Base-by-base conservation (phyloP, 768 basidiomycete genomes). In the Pleurotus salmoneostramineus region DNA sequence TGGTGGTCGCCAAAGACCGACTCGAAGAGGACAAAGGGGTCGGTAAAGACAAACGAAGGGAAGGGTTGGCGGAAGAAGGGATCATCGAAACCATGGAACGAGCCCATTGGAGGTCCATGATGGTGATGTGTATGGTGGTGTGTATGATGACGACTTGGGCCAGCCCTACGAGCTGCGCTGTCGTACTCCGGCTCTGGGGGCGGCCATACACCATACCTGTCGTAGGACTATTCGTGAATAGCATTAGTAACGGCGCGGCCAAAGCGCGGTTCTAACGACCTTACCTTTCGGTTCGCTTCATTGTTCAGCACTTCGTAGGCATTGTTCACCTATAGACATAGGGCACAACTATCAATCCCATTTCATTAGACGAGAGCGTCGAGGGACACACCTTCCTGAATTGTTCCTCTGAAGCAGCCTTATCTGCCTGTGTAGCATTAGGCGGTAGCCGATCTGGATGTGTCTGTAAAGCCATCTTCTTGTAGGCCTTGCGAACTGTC, bases 401-500 rank as follows among this genome's bases (percentile, higher is more conserved):
- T 56, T 80, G 70, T 56, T 91, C 90, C 64, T 85, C 87, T 4
- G 87, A 80, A 0, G 64, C 60, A 6, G 76, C 66, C 66, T 85
- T 91, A n/a, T 90, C 79, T 6, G 76, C 79, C 10, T 76, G 62
- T 31, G 84, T 81, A n/a, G 79, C 76, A 12, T 77, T 76, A 42
- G 73, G 82, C 4, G 82, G 78, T 1, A 89, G 75, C 45, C 90
- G 77, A 65, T 92, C 90, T 4, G 90, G 90, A 66, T 92, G 90
- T 2, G 88, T 92, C 57, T 83, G 74, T 31, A 92, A 66, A 2
- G 90, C 90, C 65, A 73, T 80, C 71, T 77, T 83, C 69, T 81
- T 85, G 77, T 92, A 92, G n/a, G 90, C 90, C 63, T 81, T 89
- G 60, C 88, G 82, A 61, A 92, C 89, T 92, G 60, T n/a, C 51